Base-by-base conservation (phyloP, 1,284 basidiomycete species). In the Pseudozyma pruni region DNA sequence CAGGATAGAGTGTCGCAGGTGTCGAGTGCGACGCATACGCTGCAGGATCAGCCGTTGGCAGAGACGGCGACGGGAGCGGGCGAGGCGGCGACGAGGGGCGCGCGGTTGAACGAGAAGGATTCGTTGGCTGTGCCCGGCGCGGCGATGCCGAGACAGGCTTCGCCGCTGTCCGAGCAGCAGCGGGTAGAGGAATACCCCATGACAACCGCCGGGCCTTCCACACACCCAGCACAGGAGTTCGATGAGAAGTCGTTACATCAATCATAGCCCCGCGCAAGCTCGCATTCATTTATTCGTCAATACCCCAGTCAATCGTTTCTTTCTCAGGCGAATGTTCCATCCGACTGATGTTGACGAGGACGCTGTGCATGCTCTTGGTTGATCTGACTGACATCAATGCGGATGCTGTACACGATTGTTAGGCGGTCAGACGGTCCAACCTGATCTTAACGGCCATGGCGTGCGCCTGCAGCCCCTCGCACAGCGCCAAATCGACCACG, bases 391-490 rank as follows among this genome's bases (percentile, higher is more conserved):
- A n/a, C n/a, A n/a, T n/a, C n/a, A n/a, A n/a, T n/a, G n/a, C n/a
- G n/a, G n/a, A n/a, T n/a, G n/a, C n/a, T n/a, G n/a, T n/a, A n/a
- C n/a, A n/a, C n/a, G n/a, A n/a, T n/a, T n/a, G n/a, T n/a, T n/a
- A n/a, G n/a, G n/a, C n/a, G n/a, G n/a, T n/a, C 48, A 70, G 47
- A 25, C 33, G 44, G 22, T 75, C 53, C 45, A 85, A 56, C 14
- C 84, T 49, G 17, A 85, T 61, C 23, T 76, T 72, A 10, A 85
- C 84, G 10, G 84, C 84, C 56, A 83, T 80, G 17, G 94, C 95
- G 84, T 99, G 96, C 27, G 93, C 96, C 78, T 93, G 90, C 16
- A 99, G 84, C 6, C 94, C 94, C 85, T 99, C 96, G 76, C 93
- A 91, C 80, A 96, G 93, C 2, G 96, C 96, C 27, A 99, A 84